phyloP scores from a whole-genome alignment of 2,329 filamentous ascomycete species.

The Ophiocordyceps sinensis region DNA sequence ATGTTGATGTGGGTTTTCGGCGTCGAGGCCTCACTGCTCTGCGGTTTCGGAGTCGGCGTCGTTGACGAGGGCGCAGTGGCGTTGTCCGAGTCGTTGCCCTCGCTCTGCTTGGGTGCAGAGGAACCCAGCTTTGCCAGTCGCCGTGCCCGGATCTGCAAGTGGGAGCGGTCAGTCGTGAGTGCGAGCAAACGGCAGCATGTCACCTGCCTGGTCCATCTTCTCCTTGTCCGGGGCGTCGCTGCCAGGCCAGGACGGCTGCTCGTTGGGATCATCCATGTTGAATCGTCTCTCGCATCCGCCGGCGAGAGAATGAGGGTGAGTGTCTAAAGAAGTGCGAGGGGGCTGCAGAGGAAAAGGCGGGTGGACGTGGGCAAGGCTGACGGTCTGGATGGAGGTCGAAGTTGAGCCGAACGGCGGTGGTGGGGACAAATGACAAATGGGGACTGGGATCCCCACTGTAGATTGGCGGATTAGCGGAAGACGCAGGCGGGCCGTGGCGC shows the following conservation, averaged over 20 bases:
- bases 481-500: too few species aligned
- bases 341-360: not conserved
- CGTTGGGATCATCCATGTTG: constrained; percentile 32
- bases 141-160: constrained; percentile 29
- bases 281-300: constrained; percentile 1
- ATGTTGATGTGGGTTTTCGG: constrained; percentile 20
- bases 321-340: too few species aligned
- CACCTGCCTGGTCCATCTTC: constrained; percentile 40
- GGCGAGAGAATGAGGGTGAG: not conserved
- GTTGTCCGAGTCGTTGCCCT: constrained; percentile 13
- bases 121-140: constrained; percentile 35
- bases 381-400: too few species aligned
- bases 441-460: too few species aligned
- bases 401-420: too few species aligned
- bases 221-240: constrained; percentile 41
- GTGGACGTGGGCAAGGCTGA: not conserved
- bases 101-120: constrained; percentile 17
- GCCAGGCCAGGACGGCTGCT: constrained; percentile 23
- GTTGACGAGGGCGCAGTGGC: constrained; percentile 12
- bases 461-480: too few species aligned
- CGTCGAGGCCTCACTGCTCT: constrained; percentile 5
- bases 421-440: too few species aligned
- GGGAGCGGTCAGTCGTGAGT: not conserved
- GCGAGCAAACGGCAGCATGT: not conserved
- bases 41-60: constrained; percentile 14